Evolutionary conservation across 1,284 basidiomycete species (phyloP).

Genomic region (Sanguinoderma infundibulare): DNA sequence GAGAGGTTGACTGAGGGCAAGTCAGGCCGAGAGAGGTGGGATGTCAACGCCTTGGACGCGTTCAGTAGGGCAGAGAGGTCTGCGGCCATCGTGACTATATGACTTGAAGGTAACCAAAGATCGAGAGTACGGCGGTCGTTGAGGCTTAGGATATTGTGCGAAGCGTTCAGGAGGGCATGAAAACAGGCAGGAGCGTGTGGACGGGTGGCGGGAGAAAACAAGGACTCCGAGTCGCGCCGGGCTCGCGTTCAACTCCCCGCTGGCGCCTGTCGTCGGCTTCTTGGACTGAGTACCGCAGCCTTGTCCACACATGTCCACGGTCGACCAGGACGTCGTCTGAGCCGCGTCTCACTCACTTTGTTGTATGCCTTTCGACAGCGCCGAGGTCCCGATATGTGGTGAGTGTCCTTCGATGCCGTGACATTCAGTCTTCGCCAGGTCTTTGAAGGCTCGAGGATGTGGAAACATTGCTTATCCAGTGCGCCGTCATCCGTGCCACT

Average conservation of each 20-base stretch:
- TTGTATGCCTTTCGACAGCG: no score
- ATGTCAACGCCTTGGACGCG: conserved; percentile 72
- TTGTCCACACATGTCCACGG: no score
- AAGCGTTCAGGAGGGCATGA: background rate
- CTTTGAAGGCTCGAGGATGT: background rate
- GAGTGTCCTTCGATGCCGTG: background rate
- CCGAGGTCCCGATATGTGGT: no score
- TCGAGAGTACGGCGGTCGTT: background rate
- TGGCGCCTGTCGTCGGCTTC: no score
- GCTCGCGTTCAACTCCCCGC: no score
- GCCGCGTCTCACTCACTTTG: no score
- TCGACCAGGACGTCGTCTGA: no score
- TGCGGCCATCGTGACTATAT: conserved; percentile 40
- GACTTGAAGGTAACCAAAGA: background rate
- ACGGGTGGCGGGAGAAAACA: conserved; percentile 12
- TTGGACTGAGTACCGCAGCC: no score
- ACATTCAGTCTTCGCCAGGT: background rate
- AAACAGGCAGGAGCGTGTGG: background rate
- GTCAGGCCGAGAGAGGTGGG: conserved; percentile 76
- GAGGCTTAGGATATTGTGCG: background rate
- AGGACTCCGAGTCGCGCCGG: conserved; percentile 12
- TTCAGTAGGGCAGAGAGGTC: conserved; percentile 75
- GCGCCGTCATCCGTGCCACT: background rate
- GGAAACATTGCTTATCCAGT: background rate
- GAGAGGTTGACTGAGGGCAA: conserved; percentile 87